Evolutionary conservation across 148 eudicot genomes (phyloP).

Genomic region (Fagopyrum esculentum): DNA sequence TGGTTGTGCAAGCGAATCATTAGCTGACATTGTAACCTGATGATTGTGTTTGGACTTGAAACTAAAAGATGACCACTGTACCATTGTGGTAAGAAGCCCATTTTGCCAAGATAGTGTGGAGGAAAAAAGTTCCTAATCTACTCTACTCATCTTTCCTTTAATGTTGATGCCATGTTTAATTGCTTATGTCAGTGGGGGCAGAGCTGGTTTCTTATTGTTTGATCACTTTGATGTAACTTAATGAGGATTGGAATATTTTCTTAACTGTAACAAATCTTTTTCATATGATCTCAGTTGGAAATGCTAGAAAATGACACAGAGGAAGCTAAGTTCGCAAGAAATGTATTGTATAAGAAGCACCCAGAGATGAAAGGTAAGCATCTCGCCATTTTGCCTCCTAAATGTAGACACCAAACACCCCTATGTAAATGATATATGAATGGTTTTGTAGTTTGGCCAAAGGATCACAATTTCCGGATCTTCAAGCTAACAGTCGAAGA

Average conservation of each 20-base stretch:
- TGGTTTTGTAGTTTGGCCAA: slow-evolving; percentile 59
- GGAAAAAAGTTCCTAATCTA: neutral
- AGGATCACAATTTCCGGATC: slow-evolving; percentile 67
- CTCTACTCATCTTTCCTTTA: neutral
- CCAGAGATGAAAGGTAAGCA: slow-evolving; percentile 75
- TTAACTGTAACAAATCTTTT: neutral
- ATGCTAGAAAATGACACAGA: slow-evolving; percentile 32
- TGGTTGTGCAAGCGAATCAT: neutral
- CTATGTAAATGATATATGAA: neutral
- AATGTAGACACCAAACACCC: neutral
- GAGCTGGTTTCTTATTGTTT: neutral
- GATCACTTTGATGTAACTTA: neutral
- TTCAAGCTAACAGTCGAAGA: slow-evolving; percentile 55
- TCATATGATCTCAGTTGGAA: slow-evolving; percentile 40
- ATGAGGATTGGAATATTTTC: neutral
- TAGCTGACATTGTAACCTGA: neutral
- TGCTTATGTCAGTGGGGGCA: neutral
- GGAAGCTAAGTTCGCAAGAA: slow-evolving; percentile 56
- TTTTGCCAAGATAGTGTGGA: neutral
- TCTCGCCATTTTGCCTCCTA: neutral
- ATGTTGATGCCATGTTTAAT: neutral
- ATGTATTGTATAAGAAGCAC: slow-evolving; percentile 66
- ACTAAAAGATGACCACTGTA: neutral
- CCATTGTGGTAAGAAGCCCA: neutral
- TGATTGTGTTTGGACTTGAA: neutral